Conservation (phyloP, 2,329 filamentous ascomycete species). For the Trichoderma oligosporum region DNA sequence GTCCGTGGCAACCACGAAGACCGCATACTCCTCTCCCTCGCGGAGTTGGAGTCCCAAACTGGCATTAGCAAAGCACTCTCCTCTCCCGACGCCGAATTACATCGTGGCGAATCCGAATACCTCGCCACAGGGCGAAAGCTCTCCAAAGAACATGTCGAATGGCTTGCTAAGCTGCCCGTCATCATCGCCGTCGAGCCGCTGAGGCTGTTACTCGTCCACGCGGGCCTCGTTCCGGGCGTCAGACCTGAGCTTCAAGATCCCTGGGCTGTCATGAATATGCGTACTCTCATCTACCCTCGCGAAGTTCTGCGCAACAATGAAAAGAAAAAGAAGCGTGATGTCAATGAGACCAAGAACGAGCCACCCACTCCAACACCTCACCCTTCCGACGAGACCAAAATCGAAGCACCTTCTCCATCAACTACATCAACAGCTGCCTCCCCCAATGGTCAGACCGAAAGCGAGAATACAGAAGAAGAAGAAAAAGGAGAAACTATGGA, state of each 20-base stretch:
- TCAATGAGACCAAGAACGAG: neutral
- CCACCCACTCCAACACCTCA: neutral
- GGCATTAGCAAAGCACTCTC: constrained; percentile 29
- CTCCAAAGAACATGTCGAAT: constrained; percentile 57
- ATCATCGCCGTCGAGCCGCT: constrained; percentile 69
- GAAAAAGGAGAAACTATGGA: constrained; percentile 3
- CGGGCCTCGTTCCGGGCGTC: constrained; percentile 75
- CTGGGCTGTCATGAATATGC: constrained; percentile 87
- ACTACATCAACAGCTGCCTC: no score
- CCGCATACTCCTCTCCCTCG: constrained; percentile 65
- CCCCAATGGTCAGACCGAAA: no score
- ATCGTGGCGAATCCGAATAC: constrained; percentile 37
- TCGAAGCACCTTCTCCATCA: no score
- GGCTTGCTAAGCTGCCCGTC: constrained; percentile 70
- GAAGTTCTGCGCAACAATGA: constrained; percentile 38
- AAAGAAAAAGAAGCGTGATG: constrained; percentile 23
- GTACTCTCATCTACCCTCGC: constrained; percentile 61
- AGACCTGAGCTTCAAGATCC: constrained; percentile 68
- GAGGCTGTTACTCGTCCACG: constrained; percentile 71
- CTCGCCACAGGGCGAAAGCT: constrained; percentile 56
- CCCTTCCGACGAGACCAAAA: neutral
- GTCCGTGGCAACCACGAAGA: constrained; percentile 95
- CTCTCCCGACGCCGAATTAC: constrained; percentile 26
- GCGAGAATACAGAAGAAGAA: constrained; percentile 20
- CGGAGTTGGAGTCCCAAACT: constrained; percentile 26